These are phyloP conservation scores for Heliamphora ciliata DNA, from an alignment of 179 eudicot species.

Conservation along the genomic window DNA sequence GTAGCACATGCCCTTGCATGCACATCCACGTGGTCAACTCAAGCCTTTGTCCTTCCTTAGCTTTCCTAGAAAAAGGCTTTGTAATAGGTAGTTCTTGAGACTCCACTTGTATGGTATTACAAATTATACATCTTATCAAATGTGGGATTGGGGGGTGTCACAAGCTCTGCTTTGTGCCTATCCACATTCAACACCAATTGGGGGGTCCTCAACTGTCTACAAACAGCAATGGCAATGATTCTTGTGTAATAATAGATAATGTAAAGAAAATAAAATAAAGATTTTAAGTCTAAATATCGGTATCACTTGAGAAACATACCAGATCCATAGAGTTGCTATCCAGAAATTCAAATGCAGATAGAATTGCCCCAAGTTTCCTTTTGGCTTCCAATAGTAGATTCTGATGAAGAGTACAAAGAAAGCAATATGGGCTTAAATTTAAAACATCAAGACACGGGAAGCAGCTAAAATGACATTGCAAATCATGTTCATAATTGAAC, in stretches of 20 bases:
- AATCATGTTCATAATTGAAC: slow-evolving; percentile 10
- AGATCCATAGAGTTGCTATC: slow-evolving; percentile 78
- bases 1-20: too few relatives aligned
- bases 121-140: too few relatives aligned
- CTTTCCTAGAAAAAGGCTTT: too few relatives aligned
- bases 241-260: not conserved
- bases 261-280: too few relatives aligned
- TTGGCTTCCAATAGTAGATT: slow-evolving; percentile 83
- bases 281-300: not conserved
- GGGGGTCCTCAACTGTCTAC: too few relatives aligned
- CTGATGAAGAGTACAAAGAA: slow-evolving; percentile 28
- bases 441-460: slow-evolving; percentile 12
- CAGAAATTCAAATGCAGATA: slow-evolving; percentile 95
- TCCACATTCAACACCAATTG: too few relatives aligned
- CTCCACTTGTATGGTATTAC: too few relatives aligned
- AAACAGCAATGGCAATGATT: not conserved
- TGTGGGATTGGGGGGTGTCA: too few relatives aligned
- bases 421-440: not conserved
- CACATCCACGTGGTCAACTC: too few relatives aligned
- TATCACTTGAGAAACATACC: slow-evolving; percentile 35
- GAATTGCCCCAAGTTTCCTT: slow-evolving; percentile 85
- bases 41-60: too few relatives aligned
- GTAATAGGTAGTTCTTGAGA: too few relatives aligned
- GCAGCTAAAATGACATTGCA: not conserved
- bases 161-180: too few relatives aligned